Evolutionary conservation across 108 stramenopile genomes (phyloP).

Genomic region (Skeletonema grethae): DNA sequence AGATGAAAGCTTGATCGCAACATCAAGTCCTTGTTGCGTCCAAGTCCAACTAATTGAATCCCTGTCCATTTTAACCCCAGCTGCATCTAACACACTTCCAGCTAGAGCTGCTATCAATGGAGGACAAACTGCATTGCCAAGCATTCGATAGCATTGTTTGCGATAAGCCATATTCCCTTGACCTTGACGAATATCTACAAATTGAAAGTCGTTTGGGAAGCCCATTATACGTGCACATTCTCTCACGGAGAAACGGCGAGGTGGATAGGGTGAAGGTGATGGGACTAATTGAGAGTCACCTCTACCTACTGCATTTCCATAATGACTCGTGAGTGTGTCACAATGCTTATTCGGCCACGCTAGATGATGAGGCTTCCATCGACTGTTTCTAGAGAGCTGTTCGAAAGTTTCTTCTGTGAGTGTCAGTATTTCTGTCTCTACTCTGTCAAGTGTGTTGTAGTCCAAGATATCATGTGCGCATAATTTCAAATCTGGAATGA

Average conservation of each 20-base stretch:
- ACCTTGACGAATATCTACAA: conserved; percentile 26
- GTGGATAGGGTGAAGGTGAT: conserved; percentile 52
- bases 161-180: conserved; percentile 74
- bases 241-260: conserved; percentile 68
- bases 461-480: conserved; percentile 63
- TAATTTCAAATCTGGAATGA: conserved; percentile 72
- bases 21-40: conserved; percentile 23
- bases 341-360: conserved; percentile 73
- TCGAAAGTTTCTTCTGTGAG: conserved; percentile 50
- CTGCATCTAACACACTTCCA: conserved; percentile 64
- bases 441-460: conserved; percentile 52
- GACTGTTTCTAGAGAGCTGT: conserved; percentile 49
- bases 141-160: conserved; percentile 60
- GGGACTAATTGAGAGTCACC: conserved; percentile 79
- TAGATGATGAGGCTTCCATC: conserved; percentile 63
- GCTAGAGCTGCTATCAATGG: conserved; percentile 78
- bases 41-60: conserved; percentile 21
- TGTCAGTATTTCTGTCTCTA: conserved; percentile 57
- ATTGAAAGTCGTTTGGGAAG: conserved; percentile 62
- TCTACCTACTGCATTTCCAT: conserved; percentile 76
- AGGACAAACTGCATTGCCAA: conserved; percentile 85
- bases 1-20: conserved; percentile 40
- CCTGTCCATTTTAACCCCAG: conserved; percentile 2
- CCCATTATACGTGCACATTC: conserved; percentile 83
- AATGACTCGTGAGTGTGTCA: conserved; percentile 73